These are phyloP conservation scores for Inga leiocalycina DNA, from an alignment of 306 rosid species.

Conservation along the genomic window DNA sequence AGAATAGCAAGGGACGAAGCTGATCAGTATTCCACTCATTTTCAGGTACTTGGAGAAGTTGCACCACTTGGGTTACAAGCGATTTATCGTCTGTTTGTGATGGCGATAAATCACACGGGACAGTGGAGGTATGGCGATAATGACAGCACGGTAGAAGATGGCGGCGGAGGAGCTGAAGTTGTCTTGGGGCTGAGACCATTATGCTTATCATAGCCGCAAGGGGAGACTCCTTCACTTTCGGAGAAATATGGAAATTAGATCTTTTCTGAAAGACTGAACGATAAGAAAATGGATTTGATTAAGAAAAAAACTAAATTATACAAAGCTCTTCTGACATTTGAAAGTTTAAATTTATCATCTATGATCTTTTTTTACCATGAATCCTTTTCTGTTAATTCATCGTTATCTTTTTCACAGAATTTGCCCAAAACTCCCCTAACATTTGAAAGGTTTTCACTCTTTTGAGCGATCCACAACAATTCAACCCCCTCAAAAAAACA, in stretches of 20 bases:
- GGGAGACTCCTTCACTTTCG: not conserved
- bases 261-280: not conserved
- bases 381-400: too few species aligned
- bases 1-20: conserved; percentile 52
- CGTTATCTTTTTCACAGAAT: too few species aligned
- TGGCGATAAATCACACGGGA: conserved; percentile 14
- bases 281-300: not conserved
- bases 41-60: conserved; percentile 53
- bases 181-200: not conserved
- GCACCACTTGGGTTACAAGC: conserved; percentile 41
- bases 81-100: conserved; percentile 35
- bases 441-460: too few species aligned
- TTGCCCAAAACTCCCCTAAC: too few species aligned
- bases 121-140: conserved; percentile 28
- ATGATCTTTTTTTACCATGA: too few species aligned
- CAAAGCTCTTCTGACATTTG: too few species aligned
- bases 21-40: conserved; percentile 43
- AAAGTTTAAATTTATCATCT: too few species aligned
- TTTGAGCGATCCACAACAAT: too few species aligned
- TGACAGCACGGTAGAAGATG: not conserved
- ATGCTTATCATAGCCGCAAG: not conserved
- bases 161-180: not conserved
- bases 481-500: too few species aligned
- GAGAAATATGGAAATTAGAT: not conserved
- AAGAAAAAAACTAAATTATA: too few species aligned